Percentiles rank a stretch among this genome's conserved stretches.
phyloP scores from a whole-genome alignment of 2,329 filamentous ascomycete genomes.

The Colletotrichum falcatum region DNA sequence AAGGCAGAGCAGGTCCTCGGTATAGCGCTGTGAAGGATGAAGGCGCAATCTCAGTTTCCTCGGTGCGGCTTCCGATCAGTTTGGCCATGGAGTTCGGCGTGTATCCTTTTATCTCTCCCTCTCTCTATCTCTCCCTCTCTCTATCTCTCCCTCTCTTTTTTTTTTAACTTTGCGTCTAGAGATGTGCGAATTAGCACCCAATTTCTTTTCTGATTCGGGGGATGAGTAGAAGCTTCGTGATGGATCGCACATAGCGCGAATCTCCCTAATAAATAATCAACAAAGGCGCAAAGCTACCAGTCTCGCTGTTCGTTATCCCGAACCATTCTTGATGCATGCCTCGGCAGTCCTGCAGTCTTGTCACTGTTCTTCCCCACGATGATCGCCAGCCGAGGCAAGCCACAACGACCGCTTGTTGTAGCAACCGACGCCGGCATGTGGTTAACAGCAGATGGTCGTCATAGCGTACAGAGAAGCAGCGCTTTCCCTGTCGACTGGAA shows the following conservation, averaged over 20 bases:
- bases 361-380: neutral
- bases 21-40: slow-evolving; percentile 20
- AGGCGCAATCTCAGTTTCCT: too few relatives aligned
- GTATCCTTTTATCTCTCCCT: neutral
- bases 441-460: neutral
- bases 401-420: neutral
- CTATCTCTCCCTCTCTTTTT: too few relatives aligned
- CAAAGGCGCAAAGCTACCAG: neutral
- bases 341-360: neutral
- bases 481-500: neutral
- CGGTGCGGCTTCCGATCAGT: neutral
- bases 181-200: neutral
- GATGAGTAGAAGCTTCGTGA: too few relatives aligned
- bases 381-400: neutral
- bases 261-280: neutral
- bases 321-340: neutral
- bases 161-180: too few relatives aligned
- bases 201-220: neutral
- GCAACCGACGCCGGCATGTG: neutral
- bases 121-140: too few relatives aligned
- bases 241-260: neutral
- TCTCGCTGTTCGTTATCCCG: neutral
- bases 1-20: slow-evolving; percentile 34
- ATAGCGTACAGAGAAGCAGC: neutral
- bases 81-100: slow-evolving; percentile 2